Conservation (phyloP, 352 stramenopile species). For the Chrysophaeum taylorii region DNA sequence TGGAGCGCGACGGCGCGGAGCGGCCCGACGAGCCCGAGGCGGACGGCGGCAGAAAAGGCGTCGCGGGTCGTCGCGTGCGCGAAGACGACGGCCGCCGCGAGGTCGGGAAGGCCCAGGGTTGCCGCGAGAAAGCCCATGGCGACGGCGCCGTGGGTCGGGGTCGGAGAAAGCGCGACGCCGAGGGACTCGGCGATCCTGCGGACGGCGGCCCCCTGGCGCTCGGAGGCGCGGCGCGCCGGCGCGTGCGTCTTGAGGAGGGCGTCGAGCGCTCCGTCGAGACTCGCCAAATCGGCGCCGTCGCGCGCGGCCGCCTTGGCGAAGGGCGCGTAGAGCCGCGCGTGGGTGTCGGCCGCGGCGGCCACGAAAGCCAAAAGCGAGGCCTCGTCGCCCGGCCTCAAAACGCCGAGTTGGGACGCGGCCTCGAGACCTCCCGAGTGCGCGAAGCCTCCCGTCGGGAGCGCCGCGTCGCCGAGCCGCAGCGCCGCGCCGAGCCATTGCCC, state of each 20-base stretch:
- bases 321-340: neutral
- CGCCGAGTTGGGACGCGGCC: conserved; percentile 41
- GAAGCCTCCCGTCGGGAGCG: conserved; percentile 51
- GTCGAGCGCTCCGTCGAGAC: conserved; percentile 13
- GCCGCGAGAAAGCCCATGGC: conserved; percentile 11
- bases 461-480: conserved; percentile 44
- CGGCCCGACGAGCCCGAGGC: conserved; percentile 17
- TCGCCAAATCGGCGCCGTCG: neutral
- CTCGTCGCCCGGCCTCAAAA: conserved; percentile 27
- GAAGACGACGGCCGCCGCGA: conserved; percentile 16
- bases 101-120: conserved; percentile 1
- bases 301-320: conserved; percentile 19
- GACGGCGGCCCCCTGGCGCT: conserved; percentile 13
- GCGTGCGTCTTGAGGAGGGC: conserved; percentile 13
- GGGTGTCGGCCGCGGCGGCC: neutral
- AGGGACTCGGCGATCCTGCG: conserved; percentile 7
- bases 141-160: neutral
- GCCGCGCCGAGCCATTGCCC: conserved; percentile 23
- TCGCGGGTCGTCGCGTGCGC: conserved; percentile 19
- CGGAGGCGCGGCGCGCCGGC: conserved; percentile 12
- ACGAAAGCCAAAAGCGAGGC: conserved; percentile 5
- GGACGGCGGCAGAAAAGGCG: conserved; percentile 20
- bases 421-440: conserved; percentile 53
- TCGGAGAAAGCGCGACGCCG: neutral
- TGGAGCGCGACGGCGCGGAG: neutral